Evolutionary conservation across 169 alveolate species (phyloP).

Genomic region (Babesia gibsoni): DNA sequence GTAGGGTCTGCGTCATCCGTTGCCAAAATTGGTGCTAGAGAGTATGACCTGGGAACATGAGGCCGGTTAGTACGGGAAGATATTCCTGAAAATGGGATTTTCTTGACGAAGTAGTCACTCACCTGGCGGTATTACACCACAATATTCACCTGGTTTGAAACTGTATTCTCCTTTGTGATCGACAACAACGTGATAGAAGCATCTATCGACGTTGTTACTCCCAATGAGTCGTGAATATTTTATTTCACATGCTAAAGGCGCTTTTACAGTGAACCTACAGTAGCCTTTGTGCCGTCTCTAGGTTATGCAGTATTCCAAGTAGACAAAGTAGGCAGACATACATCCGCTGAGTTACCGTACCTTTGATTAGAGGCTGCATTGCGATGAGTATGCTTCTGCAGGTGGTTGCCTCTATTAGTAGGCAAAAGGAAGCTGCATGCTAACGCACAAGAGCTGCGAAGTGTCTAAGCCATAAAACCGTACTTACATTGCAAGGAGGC

Average conservation of each 20-base stretch:
- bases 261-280: conserved; percentile 52
- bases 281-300: too few species aligned
- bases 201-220: conserved; percentile 45
- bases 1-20: conserved; percentile 25
- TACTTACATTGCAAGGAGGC: too few species aligned
- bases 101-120: background rate
- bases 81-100: conserved; percentile 10
- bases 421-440: too few species aligned
- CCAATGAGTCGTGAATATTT: conserved; percentile 49
- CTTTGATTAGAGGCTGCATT: too few species aligned
- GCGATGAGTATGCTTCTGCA: too few species aligned
- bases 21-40: conserved; percentile 41
- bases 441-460: too few species aligned
- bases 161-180: conserved; percentile 51
- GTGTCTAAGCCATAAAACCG: too few species aligned
- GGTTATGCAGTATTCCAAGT: too few species aligned
- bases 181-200: conserved; percentile 66
- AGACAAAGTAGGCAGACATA: too few species aligned
- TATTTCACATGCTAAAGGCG: conserved; percentile 66
- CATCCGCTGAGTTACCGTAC: too few species aligned
- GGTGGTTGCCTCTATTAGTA: too few species aligned
- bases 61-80: conserved; percentile 27
- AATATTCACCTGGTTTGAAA: conserved; percentile 68
- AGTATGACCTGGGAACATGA: conserved; percentile 50
- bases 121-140: conserved; percentile 74